Base-by-base conservation (phyloP, 257 asterid species). In the Forsythia viridissima region DNA sequence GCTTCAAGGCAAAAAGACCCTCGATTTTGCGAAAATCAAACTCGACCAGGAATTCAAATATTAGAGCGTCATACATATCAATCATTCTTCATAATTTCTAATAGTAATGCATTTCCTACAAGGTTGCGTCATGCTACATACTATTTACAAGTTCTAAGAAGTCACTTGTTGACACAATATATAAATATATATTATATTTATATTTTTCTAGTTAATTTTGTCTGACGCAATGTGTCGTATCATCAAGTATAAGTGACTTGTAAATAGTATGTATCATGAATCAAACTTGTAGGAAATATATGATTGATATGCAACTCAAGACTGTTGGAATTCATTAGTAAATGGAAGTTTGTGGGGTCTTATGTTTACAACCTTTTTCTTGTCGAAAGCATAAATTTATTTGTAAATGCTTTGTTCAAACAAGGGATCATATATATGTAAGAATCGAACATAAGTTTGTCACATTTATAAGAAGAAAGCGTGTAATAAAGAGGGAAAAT, bases 1-100 rank as follows among this genome's bases (percentile, higher is more conserved):
- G 88, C 94, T 96, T 75, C 92, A 90, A 74, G 97, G 99, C 83
- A 96, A 96, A 91, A 96, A 90, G 85, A 79, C 92, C 34, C 82
- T 96, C 59, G 99, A 96, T 8, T 96, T 93, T 84, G 95, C 95
- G 57, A 91, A 92, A 74, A 80, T 89, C 16, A 51, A 69, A 1
- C 40, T 16, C 34, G 80, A 80, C 79, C 75, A 5, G 69, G 61
- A 39, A 69, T 77, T 15, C 8, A 63, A 71, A 7, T 39, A 65
- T 59, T 59, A 73, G 55, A 10, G 38, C 6, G 63, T 4, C 18
- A 51, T 42, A 30, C 4, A 59, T 42, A 30, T 30, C 34, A 30
- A 30, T 30, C 34, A 30, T 30, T 30, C 34, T 30, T 30, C 34
- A 30, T 30, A 30, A 30, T 30, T 30, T 1, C 34, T 30, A 30